phyloP scores from a whole-genome alignment of 768 basidiomycete genomes.

The Naganishia vaughanmartiniae region DNA sequence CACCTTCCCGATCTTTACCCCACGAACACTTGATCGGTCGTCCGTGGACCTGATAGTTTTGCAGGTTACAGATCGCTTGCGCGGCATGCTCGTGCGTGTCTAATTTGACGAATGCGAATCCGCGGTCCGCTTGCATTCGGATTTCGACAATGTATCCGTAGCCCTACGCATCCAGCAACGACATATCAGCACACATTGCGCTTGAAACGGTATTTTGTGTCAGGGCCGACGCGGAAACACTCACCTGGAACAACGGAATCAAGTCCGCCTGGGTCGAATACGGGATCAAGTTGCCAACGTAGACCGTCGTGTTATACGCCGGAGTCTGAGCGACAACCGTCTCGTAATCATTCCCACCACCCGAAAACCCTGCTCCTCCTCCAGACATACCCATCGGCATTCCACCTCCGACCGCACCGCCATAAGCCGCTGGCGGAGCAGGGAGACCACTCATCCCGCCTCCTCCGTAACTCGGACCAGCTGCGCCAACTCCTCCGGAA shows the following conservation, averaged over 20 bases:
- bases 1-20: conserved; percentile 77
- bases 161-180: conserved; percentile 59
- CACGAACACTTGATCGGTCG: conserved; percentile 97
- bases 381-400: not conserved
- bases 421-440: conserved; percentile 36
- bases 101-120: conserved; percentile 97
- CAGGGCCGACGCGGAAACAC: too few relatives aligned
- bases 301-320: conserved; percentile 90
- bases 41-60: conserved; percentile 95
- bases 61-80: conserved; percentile 93
- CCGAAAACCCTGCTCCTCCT: conserved; percentile 56
- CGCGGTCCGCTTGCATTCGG: conserved; percentile 97
- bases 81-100: conserved; percentile 98
- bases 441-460: conserved; percentile 42
- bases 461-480: not conserved
- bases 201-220: too few relatives aligned
- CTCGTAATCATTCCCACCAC: conserved; percentile 61
- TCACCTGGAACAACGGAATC: conserved; percentile 61
- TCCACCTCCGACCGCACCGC: not conserved
- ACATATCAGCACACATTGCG: not conserved
- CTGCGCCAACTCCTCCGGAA: not conserved
- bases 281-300: conserved; percentile 96
- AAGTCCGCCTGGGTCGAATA: conserved; percentile 97
- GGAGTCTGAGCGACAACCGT: conserved; percentile 90
- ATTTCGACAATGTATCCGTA: conserved; percentile 98